Base-by-base conservation (phyloP, 805 yeast genomes). In the Cyberlindnera nakhonratchasimensis region DNA sequence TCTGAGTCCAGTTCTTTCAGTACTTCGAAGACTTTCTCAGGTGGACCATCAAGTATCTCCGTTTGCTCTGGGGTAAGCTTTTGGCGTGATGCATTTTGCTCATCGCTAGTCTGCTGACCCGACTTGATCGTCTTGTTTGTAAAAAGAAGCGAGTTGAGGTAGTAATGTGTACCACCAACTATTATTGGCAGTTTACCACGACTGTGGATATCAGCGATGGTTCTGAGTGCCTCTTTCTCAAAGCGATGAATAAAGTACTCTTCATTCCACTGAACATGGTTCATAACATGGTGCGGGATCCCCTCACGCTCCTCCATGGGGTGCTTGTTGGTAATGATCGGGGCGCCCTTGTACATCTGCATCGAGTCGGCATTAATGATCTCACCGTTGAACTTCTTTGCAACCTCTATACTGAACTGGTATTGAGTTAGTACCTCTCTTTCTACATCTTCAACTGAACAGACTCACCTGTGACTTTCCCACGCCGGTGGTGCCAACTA, bases 151-250 rank as follows among this genome's bases (percentile, higher is more conserved):
- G 86, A 79, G 62, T 86, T 96, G 28, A 88, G 67, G 59, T 93
- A 93, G 61, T 93, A 93, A 58, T 90, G 97, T 0, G 99, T 93
- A 0, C 99, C 99, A 5, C 99, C 99, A 2, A 93, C 93, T 0
- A 93, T 61, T 3, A 93, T 85, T 0, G 99, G 97, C 1, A 84
- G 52, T 54, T 88, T 89, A 0, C 86, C 86, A 17, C 84, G 59
- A 0, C 59, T 42, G 46, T 81, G 82, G 10, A 91, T 81, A 24
- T 80, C 85, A 0, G 74, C 72, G 7, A 90, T 84, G 14, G 77
- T 59, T 3, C 49, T 59, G 25, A 69, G 55, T 8, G 96, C 96
- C 51, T 88, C 96, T 26, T 67, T 57, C 39, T 82, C 79, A 59
- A 90, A 93, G 40, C 85, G 65, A 54, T 86, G 95, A 6, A 90